A percentile compares a stretch with the other conserved stretches of the same genome.
These are phyloP conservation scores for Effrenium voratum DNA, from an alignment of 73 alveolate genomes.

Conservation along the genomic window DNA sequence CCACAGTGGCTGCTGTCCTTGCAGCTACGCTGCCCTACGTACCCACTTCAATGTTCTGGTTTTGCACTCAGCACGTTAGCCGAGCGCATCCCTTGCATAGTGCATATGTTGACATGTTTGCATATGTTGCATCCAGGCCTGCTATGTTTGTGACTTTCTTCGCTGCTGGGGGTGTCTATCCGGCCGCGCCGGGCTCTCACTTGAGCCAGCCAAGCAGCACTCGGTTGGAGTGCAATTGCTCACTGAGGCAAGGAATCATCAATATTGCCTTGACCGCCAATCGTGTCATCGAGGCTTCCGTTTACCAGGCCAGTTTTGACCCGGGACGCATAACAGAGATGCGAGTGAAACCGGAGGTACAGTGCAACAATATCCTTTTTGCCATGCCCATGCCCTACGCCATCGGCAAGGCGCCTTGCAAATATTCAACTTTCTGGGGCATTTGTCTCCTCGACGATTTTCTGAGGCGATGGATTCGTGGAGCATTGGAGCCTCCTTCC, in stretches of 20 bases:
- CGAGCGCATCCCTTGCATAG: background rate
- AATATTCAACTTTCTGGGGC: background rate
- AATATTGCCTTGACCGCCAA: constrained; percentile 40
- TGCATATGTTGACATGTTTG: background rate
- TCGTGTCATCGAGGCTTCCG: constrained; percentile 75
- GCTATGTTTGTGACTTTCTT: constrained; percentile 54
- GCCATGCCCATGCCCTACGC: constrained; percentile 92
- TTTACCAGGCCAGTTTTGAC: constrained; percentile 6
- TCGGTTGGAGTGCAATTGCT: background rate
- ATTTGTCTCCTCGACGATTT: background rate
- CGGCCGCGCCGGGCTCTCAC: constrained; percentile 37
- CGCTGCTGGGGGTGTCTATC: constrained; percentile 67
- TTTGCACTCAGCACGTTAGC: background rate
- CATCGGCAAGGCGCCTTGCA: constrained; percentile 68
- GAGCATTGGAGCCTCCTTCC: constrained; percentile 86
- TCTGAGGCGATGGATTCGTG: constrained; percentile 79
- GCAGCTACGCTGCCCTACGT: constrained; percentile 63
- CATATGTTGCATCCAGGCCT: constrained; percentile 6
- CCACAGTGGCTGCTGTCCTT: constrained; percentile 61
- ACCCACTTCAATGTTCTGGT: constrained; percentile 49
- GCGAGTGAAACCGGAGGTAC: constrained; percentile 4
- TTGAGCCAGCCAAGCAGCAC: background rate
- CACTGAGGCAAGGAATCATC: constrained; percentile 69
- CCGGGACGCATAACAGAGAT: background rate
- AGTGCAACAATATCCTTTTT: constrained; percentile 44